Conservation (phyloP, 306 rosid species). For the Abrus precatorius region DNA sequence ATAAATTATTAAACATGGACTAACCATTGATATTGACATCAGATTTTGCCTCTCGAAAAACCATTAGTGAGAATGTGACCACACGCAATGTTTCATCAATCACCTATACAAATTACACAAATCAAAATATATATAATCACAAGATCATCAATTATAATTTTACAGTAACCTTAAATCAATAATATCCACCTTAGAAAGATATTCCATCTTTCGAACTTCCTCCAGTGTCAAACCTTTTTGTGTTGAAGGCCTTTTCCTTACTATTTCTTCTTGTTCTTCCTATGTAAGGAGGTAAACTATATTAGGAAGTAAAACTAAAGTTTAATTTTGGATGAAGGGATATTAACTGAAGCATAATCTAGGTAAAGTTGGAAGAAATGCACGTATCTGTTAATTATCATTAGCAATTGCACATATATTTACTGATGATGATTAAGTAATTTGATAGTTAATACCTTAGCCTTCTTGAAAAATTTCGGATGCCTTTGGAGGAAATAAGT, state of each 20-base stretch:
- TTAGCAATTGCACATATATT: background rate
- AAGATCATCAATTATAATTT: background rate
- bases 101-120: constrained; percentile 52
- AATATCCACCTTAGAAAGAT: constrained; percentile 68
- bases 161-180: background rate
- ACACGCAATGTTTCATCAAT: constrained; percentile 81
- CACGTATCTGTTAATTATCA: background rate
- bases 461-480: constrained; percentile 65
- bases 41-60: constrained; percentile 72
- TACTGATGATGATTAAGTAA: background rate
- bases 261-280: constrained; percentile 78
- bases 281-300: constrained; percentile 12
- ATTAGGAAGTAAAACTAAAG: constrained; percentile 1
- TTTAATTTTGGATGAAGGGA: background rate
- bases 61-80: constrained; percentile 66
- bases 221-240: constrained; percentile 66
- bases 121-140: background rate
- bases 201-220: constrained; percentile 76
- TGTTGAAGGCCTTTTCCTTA: constrained; percentile 64
- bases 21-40: constrained; percentile 74
- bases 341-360: background rate
- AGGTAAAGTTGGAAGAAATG: background rate
- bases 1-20: constrained; percentile 23
- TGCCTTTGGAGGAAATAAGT: constrained; percentile 57
- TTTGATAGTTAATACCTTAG: constrained; percentile 63